These are phyloP conservation scores for Lepidium aucheri DNA, from an alignment of 345 rosid genomes.

Conservation along the genomic window DNA sequence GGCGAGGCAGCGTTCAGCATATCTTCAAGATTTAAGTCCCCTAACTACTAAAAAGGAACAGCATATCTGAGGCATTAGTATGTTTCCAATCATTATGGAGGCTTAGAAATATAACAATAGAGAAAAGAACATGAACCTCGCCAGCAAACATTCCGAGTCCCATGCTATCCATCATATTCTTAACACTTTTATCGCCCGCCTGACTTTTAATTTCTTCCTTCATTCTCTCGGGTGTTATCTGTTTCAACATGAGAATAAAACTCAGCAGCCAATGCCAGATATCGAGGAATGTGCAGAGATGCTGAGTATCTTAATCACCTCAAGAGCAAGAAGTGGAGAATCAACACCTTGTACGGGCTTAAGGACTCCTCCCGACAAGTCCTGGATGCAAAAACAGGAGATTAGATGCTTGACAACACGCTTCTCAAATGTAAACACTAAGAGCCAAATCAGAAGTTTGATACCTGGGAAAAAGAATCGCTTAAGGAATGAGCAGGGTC, in stretches of 20 bases:
- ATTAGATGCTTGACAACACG: neutral
- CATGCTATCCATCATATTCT: conserved; percentile 64
- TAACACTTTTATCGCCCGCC: conserved; percentile 36
- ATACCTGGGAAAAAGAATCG: conserved; percentile 68
- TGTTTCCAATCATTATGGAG: neutral
- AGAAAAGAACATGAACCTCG: conserved; percentile 40
- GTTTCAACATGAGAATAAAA: conserved; percentile 9
- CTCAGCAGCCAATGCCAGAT: neutral
- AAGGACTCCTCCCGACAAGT: conserved; percentile 60
- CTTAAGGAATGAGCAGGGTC: conserved; percentile 88
- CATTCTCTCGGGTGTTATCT: conserved; percentile 62
- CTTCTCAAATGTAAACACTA: neutral
- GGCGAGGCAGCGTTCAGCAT: conserved; percentile 66
- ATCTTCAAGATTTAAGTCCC: conserved; percentile 67
- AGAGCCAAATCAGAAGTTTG: conserved; percentile 7
- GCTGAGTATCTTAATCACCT: conserved; percentile 31
- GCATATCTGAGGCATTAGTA: neutral
- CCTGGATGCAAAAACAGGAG: conserved; percentile 27
- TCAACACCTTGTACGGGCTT: conserved; percentile 66
- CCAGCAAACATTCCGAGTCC: conserved; percentile 74
- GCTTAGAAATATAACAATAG: neutral
- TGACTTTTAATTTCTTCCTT: conserved; percentile 53
- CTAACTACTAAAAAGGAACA: conserved; percentile 34
- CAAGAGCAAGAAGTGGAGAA: conserved; percentile 66
- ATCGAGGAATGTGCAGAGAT: neutral